These are phyloP conservation scores for Ceratocystis harringtonii DNA, from an alignment of 2,329 filamentous ascomycete genomes.

Conservation along the genomic window DNA sequence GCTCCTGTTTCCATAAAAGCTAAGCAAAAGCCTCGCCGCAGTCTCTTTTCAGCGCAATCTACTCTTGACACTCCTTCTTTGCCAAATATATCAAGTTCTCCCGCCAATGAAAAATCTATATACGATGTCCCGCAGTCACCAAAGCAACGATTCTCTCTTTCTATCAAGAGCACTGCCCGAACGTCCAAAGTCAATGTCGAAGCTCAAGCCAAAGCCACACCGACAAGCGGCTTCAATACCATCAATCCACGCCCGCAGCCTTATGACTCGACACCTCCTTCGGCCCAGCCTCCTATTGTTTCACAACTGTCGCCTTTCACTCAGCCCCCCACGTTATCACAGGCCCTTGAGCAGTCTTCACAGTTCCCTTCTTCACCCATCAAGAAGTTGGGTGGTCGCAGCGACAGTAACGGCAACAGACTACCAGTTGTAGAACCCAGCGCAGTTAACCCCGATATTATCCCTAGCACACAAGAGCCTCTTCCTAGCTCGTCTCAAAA, in stretches of 20 bases:
- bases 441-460: not conserved
- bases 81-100: not conserved
- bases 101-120: not conserved
- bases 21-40: constrained; percentile 12
- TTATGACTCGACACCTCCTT: constrained; percentile 7
- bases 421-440: not conserved
- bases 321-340: not conserved
- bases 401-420: not conserved
- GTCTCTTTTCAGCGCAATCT: not conserved
- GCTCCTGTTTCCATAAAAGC: not conserved
- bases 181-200: not conserved
- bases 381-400: not conserved
- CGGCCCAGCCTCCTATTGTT: not conserved
- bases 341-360: constrained; percentile 5
- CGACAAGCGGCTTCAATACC: not conserved
- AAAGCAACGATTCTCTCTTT: not conserved
- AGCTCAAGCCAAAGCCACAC: not conserved
- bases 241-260: not conserved
- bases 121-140: constrained; percentile 16
- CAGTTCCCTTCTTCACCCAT: constrained; percentile 4
- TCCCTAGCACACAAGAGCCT: not conserved
- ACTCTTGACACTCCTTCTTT: not conserved
- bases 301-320: not conserved
- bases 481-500: not conserved
- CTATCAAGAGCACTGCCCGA: not conserved